Percentiles rank a stretch among this genome's conserved stretches.
These are phyloP conservation scores for Hsuehochloa calcarea DNA, from an alignment of 176 grass and related monocot genomes.

Conservation along the genomic window DNA sequence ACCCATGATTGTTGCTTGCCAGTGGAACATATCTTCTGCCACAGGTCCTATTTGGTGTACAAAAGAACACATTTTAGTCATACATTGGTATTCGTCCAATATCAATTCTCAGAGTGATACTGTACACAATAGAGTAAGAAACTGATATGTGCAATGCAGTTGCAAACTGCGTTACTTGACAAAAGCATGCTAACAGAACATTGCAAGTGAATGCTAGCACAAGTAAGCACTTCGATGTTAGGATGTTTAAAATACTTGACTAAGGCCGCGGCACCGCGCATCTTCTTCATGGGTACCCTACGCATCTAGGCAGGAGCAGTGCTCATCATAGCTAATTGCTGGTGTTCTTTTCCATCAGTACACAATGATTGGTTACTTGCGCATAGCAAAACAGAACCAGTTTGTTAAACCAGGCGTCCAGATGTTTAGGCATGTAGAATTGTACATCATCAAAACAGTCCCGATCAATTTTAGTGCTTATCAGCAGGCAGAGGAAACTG, in stretches of 20 bases:
- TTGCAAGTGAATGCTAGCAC: not conserved
- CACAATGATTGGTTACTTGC: not conserved
- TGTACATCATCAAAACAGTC: not conserved
- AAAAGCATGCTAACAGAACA: not conserved
- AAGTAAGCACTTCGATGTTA: not conserved
- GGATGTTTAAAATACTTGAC: not conserved
- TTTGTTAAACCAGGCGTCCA: not conserved
- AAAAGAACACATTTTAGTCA: slow-evolving; percentile 4
- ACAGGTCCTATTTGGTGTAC: slow-evolving; percentile 33
- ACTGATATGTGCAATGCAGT: not conserved
- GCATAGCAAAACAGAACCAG: too few relatives aligned
- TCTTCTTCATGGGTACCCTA: not conserved
- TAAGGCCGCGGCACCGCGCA: too few relatives aligned
- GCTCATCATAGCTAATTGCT: not conserved
- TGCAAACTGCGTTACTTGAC: not conserved
- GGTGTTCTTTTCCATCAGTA: not conserved
- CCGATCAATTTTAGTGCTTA: not conserved
- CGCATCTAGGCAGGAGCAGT: not conserved
- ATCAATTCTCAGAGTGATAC: not conserved
- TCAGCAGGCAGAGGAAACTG: not conserved
- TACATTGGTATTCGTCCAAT: not conserved
- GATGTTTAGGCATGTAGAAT: not conserved
- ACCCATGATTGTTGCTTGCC: slow-evolving; percentile 59
- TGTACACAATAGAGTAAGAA: not conserved
- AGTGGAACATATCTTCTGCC: slow-evolving; percentile 56